Percentiles rank a stretch among this genome's conserved stretches.
These are phyloP conservation scores for Rhodofomes roseus DNA, from an alignment of 1,284 basidiomycete genomes.

Conservation along the genomic window DNA sequence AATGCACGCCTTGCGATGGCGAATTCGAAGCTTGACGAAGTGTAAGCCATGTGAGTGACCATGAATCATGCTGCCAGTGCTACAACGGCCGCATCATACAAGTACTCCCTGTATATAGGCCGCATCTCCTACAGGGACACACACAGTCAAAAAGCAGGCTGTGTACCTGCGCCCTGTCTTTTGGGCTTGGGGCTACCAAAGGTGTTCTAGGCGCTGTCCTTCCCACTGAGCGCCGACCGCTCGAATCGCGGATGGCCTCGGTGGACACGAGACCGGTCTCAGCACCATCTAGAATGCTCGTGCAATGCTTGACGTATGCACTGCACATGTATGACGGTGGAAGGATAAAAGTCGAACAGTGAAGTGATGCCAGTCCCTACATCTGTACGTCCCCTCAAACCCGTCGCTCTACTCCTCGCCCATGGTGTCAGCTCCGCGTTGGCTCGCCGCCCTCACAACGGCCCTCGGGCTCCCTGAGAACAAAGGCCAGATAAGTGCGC, in stretches of 20 bases:
- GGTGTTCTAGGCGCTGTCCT: background rate
- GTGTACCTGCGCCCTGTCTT: no score
- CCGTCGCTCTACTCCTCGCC: background rate
- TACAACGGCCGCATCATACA: no score
- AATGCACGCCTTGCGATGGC: no score
- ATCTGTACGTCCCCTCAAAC: background rate
- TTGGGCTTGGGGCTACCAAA: background rate
- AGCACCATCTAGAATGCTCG: background rate
- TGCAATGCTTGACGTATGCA: background rate
- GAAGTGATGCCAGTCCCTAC: background rate
- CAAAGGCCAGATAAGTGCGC: conserved; percentile 35
- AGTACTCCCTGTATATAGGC: no score
- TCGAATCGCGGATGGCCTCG: background rate
- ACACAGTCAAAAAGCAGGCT: no score
- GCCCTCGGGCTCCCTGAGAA: conserved; percentile 40
- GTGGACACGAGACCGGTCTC: conserved; percentile 1
- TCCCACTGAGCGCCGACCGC: background rate
- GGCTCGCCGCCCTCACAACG: conserved; percentile 45
- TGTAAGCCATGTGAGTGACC: no score
- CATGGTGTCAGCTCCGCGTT: conserved; percentile 34
- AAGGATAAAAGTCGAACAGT: background rate
- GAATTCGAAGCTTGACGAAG: no score
- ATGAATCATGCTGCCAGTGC: no score
- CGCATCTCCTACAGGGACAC: no score
- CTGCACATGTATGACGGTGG: background rate